Evolutionary conservation across 2,329 filamentous ascomycete species (phyloP).

Genomic region (Diaporthe citrichinensis): DNA sequence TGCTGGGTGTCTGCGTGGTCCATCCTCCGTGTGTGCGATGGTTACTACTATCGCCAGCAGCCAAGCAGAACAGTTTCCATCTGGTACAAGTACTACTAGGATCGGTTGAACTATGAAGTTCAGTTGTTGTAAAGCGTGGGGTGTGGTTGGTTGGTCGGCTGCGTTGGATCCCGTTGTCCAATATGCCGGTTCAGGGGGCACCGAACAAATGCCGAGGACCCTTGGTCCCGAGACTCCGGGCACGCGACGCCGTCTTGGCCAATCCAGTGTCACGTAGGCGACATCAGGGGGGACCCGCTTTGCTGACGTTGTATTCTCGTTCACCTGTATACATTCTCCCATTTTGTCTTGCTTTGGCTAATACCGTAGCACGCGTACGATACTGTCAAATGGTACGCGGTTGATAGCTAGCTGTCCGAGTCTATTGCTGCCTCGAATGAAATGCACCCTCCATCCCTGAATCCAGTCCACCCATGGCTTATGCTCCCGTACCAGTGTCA

Average conservation of each 20-base stretch:
- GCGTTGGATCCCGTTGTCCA: conserved; percentile 10
- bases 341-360: not conserved
- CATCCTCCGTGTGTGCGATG: conserved; percentile 34
- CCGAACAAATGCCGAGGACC: conserved; percentile 22
- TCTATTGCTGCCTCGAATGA: conserved; percentile 13
- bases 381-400: not conserved
- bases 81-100: not conserved
- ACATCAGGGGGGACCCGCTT: not conserved
- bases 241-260: conserved; percentile 15
- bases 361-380: not conserved
- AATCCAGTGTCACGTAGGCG: not conserved
- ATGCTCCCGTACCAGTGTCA: not conserved
- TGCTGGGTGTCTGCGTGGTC: conserved; percentile 28
- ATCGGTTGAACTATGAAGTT: not conserved
- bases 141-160: conserved; percentile 4
- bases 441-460: not conserved
- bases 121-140: not conserved
- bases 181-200: conserved; percentile 20
- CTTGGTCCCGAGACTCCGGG: conserved; percentile 29
- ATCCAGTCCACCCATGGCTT: not conserved
- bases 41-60: conserved; percentile 19
- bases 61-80: conserved; percentile 21
- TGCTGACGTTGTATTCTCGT: conserved; percentile 6
- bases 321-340: not conserved
- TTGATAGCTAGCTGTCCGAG: not conserved